Evolutionary conservation across 371 early-diverging fungal species (phyloP).

Genomic region (Lichtheimia hyalospora): DNA sequence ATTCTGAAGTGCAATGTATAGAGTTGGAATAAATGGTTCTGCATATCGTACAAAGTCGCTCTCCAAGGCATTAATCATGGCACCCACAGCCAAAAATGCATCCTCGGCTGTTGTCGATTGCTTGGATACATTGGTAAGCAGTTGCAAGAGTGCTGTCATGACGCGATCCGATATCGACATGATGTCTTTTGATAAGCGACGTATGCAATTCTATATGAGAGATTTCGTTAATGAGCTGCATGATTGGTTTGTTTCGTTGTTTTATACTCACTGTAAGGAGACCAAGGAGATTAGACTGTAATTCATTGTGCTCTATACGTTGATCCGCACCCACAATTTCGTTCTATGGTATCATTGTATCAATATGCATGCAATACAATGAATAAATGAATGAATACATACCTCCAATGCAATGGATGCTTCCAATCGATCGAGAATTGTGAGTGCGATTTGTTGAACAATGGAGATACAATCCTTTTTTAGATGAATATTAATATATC

Average conservation of each 20-base stretch:
- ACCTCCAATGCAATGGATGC: constrained; percentile 63
- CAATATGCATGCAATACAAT: background rate
- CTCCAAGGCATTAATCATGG: constrained; percentile 79
- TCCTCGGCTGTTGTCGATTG: constrained; percentile 88
- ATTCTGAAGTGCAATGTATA: constrained; percentile 81
- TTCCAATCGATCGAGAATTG: constrained; percentile 81
- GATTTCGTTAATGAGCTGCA: too few relatives aligned
- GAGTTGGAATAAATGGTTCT: constrained; percentile 80
- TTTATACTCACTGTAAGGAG: constrained; percentile 68
- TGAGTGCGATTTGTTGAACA: constrained; percentile 71
- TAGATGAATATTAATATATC: too few relatives aligned
- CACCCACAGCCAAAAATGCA: constrained; percentile 85
- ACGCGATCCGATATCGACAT: constrained; percentile 80
- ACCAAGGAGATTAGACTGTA: constrained; percentile 88
- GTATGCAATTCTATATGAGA: constrained; percentile 56
- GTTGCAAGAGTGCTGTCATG: constrained; percentile 78
- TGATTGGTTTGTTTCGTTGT: background rate
- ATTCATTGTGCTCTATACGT: constrained; percentile 76
- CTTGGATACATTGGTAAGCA: constrained; percentile 65
- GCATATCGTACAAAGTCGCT: constrained; percentile 78
- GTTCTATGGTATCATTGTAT: constrained; percentile 18
- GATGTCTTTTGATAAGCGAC: constrained; percentile 80
- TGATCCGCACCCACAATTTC: constrained; percentile 83
- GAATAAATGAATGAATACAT: background rate
- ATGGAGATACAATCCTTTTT: constrained; percentile 70